These are phyloP conservation scores for Pholiota microspora DNA, from an alignment of 768 basidiomycete genomes.

Conservation along the genomic window DNA sequence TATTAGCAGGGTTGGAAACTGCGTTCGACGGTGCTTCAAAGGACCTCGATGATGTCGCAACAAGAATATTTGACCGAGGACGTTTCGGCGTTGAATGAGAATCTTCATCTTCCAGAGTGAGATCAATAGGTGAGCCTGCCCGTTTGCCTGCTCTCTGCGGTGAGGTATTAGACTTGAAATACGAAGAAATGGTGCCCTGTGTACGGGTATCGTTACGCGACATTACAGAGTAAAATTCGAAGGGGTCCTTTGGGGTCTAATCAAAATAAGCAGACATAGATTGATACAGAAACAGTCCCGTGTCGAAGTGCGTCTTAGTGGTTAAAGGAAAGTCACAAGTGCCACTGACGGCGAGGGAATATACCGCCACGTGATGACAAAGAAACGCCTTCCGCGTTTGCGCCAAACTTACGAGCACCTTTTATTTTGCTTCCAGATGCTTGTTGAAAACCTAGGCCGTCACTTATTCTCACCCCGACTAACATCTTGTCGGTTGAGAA, in stretches of 20 bases:
- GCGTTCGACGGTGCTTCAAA: background rate
- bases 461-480: slow-evolving; percentile 7
- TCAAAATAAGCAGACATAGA: background rate
- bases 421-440: slow-evolving; percentile 16
- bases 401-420: background rate
- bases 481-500: background rate
- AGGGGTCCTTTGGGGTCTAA: background rate
- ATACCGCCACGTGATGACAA: slow-evolving; percentile 1
- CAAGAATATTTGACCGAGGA: slow-evolving; percentile 17
- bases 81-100: slow-evolving; percentile 29
- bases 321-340: too few relatives aligned
- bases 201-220: slow-evolving; percentile 12
- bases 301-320: background rate
- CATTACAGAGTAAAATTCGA: slow-evolving; percentile 12
- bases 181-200: slow-evolving; percentile 39
- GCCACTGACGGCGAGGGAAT: background rate
- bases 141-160: slow-evolving; percentile 28
- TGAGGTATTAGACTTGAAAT: slow-evolving; percentile 27
- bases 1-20: slow-evolving; percentile 25
- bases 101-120: slow-evolving; percentile 44
- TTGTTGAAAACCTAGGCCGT: slow-evolving; percentile 18
- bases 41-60: background rate
- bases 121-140: slow-evolving; percentile 43
- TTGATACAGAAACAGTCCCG: background rate
- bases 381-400: too few relatives aligned